Conservation (phyloP, 306 rosid genomes). For the Vicia villosa region DNA sequence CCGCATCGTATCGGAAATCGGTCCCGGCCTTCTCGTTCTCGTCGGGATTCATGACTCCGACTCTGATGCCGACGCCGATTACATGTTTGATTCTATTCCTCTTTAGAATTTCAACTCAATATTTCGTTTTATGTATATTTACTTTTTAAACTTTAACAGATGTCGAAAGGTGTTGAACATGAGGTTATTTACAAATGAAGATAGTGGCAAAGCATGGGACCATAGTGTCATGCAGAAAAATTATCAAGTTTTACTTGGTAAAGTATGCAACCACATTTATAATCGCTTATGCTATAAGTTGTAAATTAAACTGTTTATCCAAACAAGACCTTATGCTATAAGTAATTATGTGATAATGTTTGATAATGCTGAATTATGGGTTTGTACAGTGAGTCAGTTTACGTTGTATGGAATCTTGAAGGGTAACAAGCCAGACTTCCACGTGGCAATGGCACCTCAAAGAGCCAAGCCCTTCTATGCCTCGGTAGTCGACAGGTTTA, state of each 20-base stretch:
- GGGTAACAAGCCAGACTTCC: slow-evolving; percentile 97
- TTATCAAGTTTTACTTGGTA: slow-evolving; percentile 77
- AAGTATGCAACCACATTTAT: neutral
- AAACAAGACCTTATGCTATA: too few relatives aligned
- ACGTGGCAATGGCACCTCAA: slow-evolving; percentile 86
- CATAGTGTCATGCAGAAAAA: slow-evolving; percentile 78
- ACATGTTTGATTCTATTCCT: slow-evolving; percentile 50
- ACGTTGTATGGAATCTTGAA: slow-evolving; percentile 82
- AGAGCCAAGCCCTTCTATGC: slow-evolving; percentile 80
- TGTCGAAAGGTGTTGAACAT: slow-evolving; percentile 91
- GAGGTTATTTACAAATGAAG: slow-evolving; percentile 81
- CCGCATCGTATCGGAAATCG: slow-evolving; percentile 70
- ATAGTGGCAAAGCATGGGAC: slow-evolving; percentile 83
- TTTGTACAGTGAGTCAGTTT: slow-evolving; percentile 86
- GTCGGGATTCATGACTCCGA: slow-evolving; percentile 88
- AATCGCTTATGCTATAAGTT: too few relatives aligned
- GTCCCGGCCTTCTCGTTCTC: slow-evolving; percentile 91
- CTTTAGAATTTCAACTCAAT: neutral
- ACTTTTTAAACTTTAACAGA: slow-evolving; percentile 39
- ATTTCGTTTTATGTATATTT: neutral
- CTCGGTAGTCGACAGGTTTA: slow-evolving; percentile 73
- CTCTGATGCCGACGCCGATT: slow-evolving; percentile 75
- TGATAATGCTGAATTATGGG: neutral
- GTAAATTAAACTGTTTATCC: too few relatives aligned
- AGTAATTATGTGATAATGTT: too few relatives aligned